These are phyloP conservation scores for Globisporangium radiosum DNA, from an alignment of 352 stramenopile species.

Conservation along the genomic window DNA sequence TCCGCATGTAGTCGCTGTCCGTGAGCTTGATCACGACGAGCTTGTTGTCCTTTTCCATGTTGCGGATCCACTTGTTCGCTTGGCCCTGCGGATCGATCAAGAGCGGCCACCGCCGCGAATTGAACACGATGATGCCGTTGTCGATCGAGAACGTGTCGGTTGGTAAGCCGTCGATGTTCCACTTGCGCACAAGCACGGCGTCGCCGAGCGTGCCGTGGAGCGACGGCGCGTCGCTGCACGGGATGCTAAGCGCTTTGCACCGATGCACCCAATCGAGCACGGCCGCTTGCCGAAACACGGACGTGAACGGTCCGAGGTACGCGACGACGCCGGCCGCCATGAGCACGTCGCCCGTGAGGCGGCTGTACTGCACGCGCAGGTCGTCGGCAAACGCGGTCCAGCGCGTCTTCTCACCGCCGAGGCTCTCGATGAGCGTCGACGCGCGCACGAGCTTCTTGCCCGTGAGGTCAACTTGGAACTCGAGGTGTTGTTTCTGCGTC, in stretches of 20 bases:
- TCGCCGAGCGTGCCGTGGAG: conserved; percentile 87
- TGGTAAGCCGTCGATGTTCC: conserved; percentile 93
- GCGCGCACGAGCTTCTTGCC: conserved; percentile 91
- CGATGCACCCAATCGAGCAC: conserved; percentile 72
- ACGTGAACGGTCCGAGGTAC: conserved; percentile 92
- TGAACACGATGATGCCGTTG: conserved; percentile 94
- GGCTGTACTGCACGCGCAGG: conserved; percentile 77
- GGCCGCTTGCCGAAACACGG: conserved; percentile 73
- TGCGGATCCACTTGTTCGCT: conserved; percentile 94
- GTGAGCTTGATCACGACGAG: conserved; percentile 93
- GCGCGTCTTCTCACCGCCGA: conserved; percentile 89
- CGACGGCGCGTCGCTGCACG: conserved; percentile 80
- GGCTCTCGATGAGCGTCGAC: conserved; percentile 89
- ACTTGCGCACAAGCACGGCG: conserved; percentile 89
- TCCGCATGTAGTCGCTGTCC: conserved; percentile 90
- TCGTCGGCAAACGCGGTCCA: conserved; percentile 88
- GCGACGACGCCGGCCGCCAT: conserved; percentile 89
- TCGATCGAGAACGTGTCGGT: conserved; percentile 92
- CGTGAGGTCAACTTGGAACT: conserved; percentile 90
- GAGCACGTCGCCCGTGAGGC: conserved; percentile 90
- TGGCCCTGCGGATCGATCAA: conserved; percentile 95
- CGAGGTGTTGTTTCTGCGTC: conserved; percentile 89
- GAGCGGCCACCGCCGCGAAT: conserved; percentile 90
- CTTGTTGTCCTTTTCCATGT: conserved; percentile 89
- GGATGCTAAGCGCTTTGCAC: conserved; percentile 76